Evolutionary conservation across 352 stramenopile species (phyloP), one percentile per base, ranked within the genome.

Genomic region (Globisporangium canariense): DNA sequence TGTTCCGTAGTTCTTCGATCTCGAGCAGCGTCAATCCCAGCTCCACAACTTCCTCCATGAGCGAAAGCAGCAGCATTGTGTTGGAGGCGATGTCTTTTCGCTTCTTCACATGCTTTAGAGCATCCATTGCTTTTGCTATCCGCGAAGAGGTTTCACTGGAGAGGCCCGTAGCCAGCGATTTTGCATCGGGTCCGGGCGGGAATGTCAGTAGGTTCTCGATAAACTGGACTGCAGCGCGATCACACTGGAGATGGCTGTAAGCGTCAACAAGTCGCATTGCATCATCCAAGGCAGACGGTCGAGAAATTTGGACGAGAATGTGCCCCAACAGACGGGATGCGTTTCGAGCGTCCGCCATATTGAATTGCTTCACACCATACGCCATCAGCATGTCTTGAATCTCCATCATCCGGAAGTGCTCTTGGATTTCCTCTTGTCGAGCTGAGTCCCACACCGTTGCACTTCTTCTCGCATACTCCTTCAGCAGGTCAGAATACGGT

Each of bases 301-400:
- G 67, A 1, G 61, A 55, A 41, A 85, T 71, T 63, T 92, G 83
- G 9, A 62, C 71, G 20, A 92, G 67, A 30, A 92, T 88, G 55
- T 90, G 78, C 0, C 62, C 77, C 13, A 92, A 62, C 13, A 90
- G 68, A 7, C 80, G 64, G 8, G 76, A 77, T 4, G 74, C 80
- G 55, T 73, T 80, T 20, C 76, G 74, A 13, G 72, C 36, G 64
- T 92, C 79, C 16, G 75, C 70, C 30, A 87, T 51, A 61, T 86
- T 71, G 55, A 89, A 89, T 5, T 73, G 71, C 32, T 74, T 81
- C 10, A 90, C 70, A 3, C 67, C 81, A 63, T 92, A 92, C 4
- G 63, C 72, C 0, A 72, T 76, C 2, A 92, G 59, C 83, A 92
- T 90, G 58, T 90, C 81, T 72, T 90, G 81, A 18, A 92, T 88